A percentile compares a stretch with the other conserved stretches of the same genome.
These are phyloP conservation scores for Microdochium nivale DNA, from an alignment of 2,329 filamentous ascomycete genomes.

Conservation along the genomic window DNA sequence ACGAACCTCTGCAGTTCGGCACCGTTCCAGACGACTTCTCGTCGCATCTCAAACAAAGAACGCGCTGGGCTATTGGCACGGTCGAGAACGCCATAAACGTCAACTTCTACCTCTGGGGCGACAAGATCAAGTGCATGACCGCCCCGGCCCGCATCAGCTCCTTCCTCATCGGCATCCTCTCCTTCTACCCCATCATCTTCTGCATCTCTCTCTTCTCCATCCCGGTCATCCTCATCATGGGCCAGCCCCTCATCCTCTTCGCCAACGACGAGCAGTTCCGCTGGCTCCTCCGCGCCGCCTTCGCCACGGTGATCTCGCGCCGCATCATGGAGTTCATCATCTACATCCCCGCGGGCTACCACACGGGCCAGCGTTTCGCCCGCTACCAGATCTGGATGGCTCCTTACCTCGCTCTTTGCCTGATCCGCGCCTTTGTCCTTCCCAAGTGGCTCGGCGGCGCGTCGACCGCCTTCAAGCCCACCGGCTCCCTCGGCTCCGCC, in stretches of 20 bases:
- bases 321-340: constrained; percentile 49
- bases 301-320: constrained; percentile 39
- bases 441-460: constrained; percentile 52
- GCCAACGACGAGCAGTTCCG: constrained; percentile 42
- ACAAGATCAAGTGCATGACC: constrained; percentile 42
- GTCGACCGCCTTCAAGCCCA: constrained; percentile 50
- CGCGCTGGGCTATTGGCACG: constrained; percentile 46
- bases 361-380: constrained; percentile 47
- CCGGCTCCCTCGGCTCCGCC: constrained; percentile 45
- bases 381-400: constrained; percentile 55
- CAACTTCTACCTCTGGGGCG: constrained; percentile 49
- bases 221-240: constrained; percentile 48
- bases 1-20: constrained; percentile 52
- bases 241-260: constrained; percentile 49
- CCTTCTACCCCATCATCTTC: constrained; percentile 46
- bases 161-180: constrained; percentile 46
- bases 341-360: constrained; percentile 51
- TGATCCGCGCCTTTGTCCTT: constrained; percentile 48
- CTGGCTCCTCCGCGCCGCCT: constrained; percentile 49
- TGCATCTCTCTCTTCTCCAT: constrained; percentile 48
- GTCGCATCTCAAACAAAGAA: constrained; percentile 48
- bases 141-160: constrained; percentile 49
- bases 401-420: constrained; percentile 49
- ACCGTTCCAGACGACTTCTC: constrained; percentile 48
- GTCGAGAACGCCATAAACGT: constrained; percentile 52